phyloP scores from a whole-genome alignment of 2,329 filamentous ascomycete species.

The Camptophora hylomeconis region DNA sequence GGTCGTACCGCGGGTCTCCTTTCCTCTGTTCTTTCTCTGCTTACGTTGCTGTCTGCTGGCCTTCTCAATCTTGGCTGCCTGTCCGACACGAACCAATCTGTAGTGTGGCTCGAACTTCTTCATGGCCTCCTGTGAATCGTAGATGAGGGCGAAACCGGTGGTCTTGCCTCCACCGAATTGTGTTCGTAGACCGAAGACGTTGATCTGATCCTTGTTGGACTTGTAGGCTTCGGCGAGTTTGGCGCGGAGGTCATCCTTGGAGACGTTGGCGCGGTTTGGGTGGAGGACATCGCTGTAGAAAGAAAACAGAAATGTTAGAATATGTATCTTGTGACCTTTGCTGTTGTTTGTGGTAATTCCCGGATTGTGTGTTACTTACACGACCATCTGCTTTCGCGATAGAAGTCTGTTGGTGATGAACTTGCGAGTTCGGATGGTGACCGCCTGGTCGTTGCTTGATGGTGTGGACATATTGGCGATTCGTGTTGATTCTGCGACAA shows the following conservation, averaged over 20 bases:
- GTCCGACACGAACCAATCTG: conserved; percentile 86
- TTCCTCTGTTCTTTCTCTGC: conserved; percentile 99
- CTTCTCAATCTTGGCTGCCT: conserved; percentile 91
- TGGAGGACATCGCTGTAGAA: conserved; percentile 87
- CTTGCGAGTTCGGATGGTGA: conserved; percentile 95
- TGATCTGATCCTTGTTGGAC: conserved; percentile 93
- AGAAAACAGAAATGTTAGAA: not conserved
- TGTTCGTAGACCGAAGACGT: conserved; percentile 95
- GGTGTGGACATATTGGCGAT: conserved; percentile 61
- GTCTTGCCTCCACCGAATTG: conserved; percentile 99
- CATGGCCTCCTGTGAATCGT: conserved; percentile 95
- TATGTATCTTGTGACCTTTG: not conserved
- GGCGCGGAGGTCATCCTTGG: conserved; percentile 93
- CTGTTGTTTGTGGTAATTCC: not conserved
- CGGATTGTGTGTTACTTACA: conserved; percentile 52
- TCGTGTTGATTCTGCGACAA: too few species aligned
- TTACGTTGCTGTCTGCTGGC: conserved; percentile 99
- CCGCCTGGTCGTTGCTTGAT: conserved; percentile 41
- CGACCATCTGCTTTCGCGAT: conserved; percentile 98
- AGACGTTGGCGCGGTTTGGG: conserved; percentile 95
- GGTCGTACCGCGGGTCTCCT: conserved; percentile 94
- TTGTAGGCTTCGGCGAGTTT: conserved; percentile 97
- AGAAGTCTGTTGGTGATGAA: conserved; percentile 99
- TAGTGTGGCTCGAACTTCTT: conserved; percentile 99
- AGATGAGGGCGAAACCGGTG: conserved; percentile 96